Percentiles rank a stretch among this genome's conserved stretches.
Conservation (phyloP, 2,329 filamentous ascomycete species). For the Pseudogymnoascus sp. region DNA sequence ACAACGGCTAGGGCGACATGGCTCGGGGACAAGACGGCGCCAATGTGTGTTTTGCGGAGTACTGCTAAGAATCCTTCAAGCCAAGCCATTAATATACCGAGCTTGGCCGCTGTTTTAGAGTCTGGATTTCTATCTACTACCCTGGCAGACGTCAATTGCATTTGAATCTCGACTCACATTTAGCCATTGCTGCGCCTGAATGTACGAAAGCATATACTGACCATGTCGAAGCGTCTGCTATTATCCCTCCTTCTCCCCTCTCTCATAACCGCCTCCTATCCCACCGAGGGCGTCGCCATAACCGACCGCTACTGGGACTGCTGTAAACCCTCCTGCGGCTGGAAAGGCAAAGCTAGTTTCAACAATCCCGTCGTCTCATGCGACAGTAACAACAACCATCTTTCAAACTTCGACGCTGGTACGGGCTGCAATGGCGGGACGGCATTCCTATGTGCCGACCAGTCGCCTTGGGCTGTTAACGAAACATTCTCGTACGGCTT, state of each 20-base stretch:
- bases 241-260: not conserved
- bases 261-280: not conserved
- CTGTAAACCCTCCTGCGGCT: not conserved
- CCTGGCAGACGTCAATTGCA: not conserved
- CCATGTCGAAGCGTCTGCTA: not conserved
- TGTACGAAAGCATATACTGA: not conserved
- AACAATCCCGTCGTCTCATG: not conserved
- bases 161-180: not conserved
- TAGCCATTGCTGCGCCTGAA: not conserved
- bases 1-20: not conserved
- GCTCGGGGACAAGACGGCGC: not conserved
- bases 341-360: not conserved
- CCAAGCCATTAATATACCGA: not conserved
- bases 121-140: not conserved
- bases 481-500: conserved; percentile 47
- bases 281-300: not conserved
- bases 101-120: not conserved
- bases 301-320: not conserved
- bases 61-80: not conserved
- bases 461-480: conserved; percentile 45
- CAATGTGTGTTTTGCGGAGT: not conserved
- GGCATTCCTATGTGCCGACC: conserved; percentile 45
- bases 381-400: not conserved
- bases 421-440: conserved; percentile 33
- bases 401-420: not conserved